phyloP scores from a whole-genome alignment of 305 asterid genomes.

The Rubia peregrina region DNA sequence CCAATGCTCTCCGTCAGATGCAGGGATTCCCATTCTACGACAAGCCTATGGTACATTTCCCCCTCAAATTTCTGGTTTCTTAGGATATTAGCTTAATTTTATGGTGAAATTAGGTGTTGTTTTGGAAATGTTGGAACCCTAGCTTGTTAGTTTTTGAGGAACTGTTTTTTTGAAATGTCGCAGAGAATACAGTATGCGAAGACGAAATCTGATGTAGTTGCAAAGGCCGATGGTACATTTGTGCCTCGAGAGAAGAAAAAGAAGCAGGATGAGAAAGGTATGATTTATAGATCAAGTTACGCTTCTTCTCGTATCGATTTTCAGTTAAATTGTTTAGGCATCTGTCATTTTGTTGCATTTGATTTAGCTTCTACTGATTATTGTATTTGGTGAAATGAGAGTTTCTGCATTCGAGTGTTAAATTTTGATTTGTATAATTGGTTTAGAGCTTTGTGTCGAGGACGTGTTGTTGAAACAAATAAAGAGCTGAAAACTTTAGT shows the following conservation, averaged over 20 bases:
- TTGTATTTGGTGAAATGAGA: neutral
- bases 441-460: neutral
- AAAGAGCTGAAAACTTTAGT: neutral
- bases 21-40: slow-evolving; percentile 96
- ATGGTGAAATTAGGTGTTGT: neutral
- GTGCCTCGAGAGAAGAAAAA: slow-evolving; percentile 89
- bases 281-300: neutral
- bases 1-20: slow-evolving; percentile 82
- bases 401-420: neutral
- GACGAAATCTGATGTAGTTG: slow-evolving; percentile 81
- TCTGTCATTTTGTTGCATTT: neutral
- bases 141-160: neutral
- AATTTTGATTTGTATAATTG: neutral
- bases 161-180: slow-evolving; percentile 7
- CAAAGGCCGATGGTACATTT: slow-evolving; percentile 92
- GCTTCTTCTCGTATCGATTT: neutral
- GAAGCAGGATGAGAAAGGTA: slow-evolving; percentile 93
- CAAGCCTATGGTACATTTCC: slow-evolving; percentile 65
- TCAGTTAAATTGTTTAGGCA: neutral
- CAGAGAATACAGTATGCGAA: slow-evolving; percentile 95
- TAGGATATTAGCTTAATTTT: neutral
- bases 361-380: neutral
- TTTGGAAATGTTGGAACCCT: neutral
- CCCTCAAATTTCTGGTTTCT: neutral
- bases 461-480: neutral